Evolutionary conservation across 2,329 filamentous ascomycete species (phyloP), one percentile per base, ranked within the genome.

Genomic region (Gaeumannomyces sp.): DNA sequence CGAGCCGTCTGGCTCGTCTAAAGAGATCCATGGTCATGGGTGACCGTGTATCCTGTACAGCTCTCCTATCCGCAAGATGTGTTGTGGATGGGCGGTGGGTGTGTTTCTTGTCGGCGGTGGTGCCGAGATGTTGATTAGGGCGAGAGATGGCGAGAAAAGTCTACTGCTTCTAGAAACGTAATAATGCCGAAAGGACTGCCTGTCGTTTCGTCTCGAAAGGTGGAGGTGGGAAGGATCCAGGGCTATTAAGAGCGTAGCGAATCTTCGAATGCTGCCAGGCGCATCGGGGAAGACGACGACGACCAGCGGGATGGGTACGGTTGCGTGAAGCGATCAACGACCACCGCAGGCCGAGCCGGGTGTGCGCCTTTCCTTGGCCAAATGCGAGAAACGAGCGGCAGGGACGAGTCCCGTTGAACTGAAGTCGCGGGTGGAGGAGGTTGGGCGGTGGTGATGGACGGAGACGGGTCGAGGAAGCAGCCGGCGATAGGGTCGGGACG

Each of bases 11-110:
- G 68, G 82, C 82, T 73, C 84, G 82, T 71, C 83, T 79, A 71
- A 86, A 79, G 73, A 86, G 75, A 80, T 87, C 84, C 84, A 86
- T 87, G 74, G 70, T 68, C 69, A 64, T 67, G 56, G 60, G 35
- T 14, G 28, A 59, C 33, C 25, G 31, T 16, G 5, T 59, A 31
- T 53, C 22, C 19, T 14, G 19, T n/a, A 22, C n/a, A 13, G 25
- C 19, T 31, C 7, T 56, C 60, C 33, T 25, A 45, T 53, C n/a
- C 35, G 45, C n/a, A 11, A 28, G 27, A 16, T n/a, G 28, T 16
- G 28, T 60, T 3, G 19, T 29, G 58, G 33, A 28, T 22, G 13
- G 35, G 13, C 1, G 45, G 14, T 7, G 13, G 35, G n/a, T 59
- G 13, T 53, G n/a, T 35, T 33, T 50, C 45, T n/a, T 29, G 29